Evolutionary conservation across 163 green algal species (phyloP).

Genomic region (Chloromonas sp.): DNA sequence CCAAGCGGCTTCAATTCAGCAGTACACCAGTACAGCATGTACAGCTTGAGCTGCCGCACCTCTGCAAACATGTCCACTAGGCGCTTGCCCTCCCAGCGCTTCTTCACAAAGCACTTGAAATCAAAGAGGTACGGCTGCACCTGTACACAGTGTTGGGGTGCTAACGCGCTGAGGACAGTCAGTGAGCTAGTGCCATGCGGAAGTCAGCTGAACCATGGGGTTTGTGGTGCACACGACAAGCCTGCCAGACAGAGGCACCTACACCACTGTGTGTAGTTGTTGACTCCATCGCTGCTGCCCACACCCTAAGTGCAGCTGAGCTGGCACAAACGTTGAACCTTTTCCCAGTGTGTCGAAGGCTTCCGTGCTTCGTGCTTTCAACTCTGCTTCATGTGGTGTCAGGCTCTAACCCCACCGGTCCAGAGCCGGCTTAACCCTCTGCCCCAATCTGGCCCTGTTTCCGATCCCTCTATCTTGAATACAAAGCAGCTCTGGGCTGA

Average conservation of each 20-base stretch:
- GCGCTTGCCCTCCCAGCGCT: slow-evolving; percentile 56
- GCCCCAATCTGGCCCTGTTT: too few species aligned
- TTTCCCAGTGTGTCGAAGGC: too few species aligned
- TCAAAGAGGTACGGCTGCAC: slow-evolving; percentile 84
- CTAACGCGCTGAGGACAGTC: background rate
- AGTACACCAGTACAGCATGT: too few species aligned
- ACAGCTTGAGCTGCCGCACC: background rate
- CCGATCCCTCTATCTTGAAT: too few species aligned
- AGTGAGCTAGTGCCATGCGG: background rate
- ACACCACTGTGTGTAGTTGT: background rate
- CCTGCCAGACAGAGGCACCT: background rate
- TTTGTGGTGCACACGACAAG: background rate
- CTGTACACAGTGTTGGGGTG: slow-evolving; percentile 21
- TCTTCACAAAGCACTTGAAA: slow-evolving; percentile 73
- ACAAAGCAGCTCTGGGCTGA: too few species aligned
- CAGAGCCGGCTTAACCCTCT: too few species aligned
- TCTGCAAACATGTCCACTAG: slow-evolving; percentile 53
- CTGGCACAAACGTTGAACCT: too few species aligned
- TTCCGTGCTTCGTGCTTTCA: too few species aligned
- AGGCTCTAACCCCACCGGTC: too few species aligned
- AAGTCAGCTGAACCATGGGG: background rate
- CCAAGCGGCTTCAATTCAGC: too few species aligned
- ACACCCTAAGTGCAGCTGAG: background rate
- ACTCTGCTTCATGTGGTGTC: too few species aligned
- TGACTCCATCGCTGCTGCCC: background rate